Base-by-base conservation (phyloP, 352 stramenopile species). In the Phytophthora agathidicida region DNA sequence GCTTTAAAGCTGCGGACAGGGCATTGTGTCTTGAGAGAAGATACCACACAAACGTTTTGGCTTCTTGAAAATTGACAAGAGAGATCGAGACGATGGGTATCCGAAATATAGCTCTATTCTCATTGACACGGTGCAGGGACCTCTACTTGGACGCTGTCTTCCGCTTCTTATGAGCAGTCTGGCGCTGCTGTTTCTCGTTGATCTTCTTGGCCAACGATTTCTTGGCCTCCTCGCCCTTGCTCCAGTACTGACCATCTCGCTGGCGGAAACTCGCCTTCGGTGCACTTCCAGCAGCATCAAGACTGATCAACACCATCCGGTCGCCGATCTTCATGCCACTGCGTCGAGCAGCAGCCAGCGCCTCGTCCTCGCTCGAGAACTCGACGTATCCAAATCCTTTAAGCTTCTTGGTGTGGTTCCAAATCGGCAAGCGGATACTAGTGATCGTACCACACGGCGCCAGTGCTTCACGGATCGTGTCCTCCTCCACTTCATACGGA, bases 341-440 rank as follows among this genome's bases (percentile, higher is more conserved):
- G 52, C 83, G 75, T 60, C 83, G 86, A 32, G 84, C 71, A 37
- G 86, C 86, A 37, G 74, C 65, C 19, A 89, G 56, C 5, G 88
- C 86, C 41, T 86, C 75, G n/a, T 88, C 76, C 53, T 94, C 86
- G 14, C 50, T 88, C n/a, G 75, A 74, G 49, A 95, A 96, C 70
- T 94, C 86, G 17, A 96, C 86, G 59, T 99, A 99, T 30, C 88
- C 93, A 80, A 99, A 98, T 42, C 97, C 97, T 77, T 99, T 99
- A 13, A 93, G 80, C 57, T 97, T 93, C 60, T 96, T 90, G 7
- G 88, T 98, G 64, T 97, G 82, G 52, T 97, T 94, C 83, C 96
- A 98, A 36, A 96, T 64, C 9, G 91, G 88, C 62, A 99, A 69
- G 11, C 97, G 89, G 10, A 99, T 84, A 58, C 94, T 97, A 11